Conservation (phyloP, 202 grass and related monocot genomes). For the Setaria italica region DNA sequence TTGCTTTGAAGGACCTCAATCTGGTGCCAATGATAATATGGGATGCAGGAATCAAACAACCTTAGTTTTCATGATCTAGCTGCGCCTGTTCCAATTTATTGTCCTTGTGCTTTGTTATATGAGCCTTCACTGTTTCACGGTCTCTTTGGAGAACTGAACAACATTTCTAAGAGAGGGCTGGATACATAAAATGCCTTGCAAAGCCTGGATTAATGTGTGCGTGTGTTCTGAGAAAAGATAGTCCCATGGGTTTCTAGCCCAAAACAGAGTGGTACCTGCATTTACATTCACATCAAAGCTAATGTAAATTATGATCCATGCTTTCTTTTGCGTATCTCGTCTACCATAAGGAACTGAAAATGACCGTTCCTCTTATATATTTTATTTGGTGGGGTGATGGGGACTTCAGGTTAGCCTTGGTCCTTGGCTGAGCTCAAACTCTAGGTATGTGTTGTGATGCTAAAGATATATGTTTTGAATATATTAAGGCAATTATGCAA, state of each 20-base stretch:
- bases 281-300: neutral
- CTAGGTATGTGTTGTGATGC: no score
- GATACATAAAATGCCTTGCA: neutral
- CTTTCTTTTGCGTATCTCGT: neutral
- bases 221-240: neutral
- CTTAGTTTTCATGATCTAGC: neutral
- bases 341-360: conserved; percentile 3
- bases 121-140: neutral
- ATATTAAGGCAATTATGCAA: neutral
- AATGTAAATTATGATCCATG: neutral
- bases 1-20: neutral
- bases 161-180: neutral
- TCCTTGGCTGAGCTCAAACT: no score
- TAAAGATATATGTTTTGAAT: neutral
- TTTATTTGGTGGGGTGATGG: neutral
- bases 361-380: neutral
- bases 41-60: neutral
- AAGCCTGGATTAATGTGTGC: neutral
- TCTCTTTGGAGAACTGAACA: neutral
- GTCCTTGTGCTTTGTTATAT: neutral
- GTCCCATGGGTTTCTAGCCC: neutral
- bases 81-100: neutral
- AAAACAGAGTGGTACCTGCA: neutral
- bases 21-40: neutral
- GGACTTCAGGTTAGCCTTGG: neutral